Evolutionary conservation across 106 monocot genomes (phyloP).

Genomic region (Dendrobium officinale): DNA sequence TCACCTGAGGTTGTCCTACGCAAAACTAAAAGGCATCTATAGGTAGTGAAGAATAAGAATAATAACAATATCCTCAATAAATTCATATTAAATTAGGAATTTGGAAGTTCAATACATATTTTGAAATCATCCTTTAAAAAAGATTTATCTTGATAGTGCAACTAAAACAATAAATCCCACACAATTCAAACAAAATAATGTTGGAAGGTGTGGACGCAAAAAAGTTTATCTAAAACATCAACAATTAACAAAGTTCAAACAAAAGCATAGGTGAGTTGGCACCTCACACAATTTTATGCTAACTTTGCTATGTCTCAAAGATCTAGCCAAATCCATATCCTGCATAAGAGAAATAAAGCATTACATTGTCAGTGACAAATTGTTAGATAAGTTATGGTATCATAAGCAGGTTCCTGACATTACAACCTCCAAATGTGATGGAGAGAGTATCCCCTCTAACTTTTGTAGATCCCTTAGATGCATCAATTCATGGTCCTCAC

Average conservation of each 20-base stretch:
- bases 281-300: slow-evolving; percentile 96
- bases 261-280: neutral
- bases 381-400: neutral
- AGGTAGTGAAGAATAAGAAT: neutral
- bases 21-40: neutral
- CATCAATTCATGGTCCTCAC: slow-evolving; percentile 93
- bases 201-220: neutral
- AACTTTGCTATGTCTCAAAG: slow-evolving; percentile 75
- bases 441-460: slow-evolving; percentile 92
- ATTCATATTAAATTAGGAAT: neutral
- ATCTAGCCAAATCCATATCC: slow-evolving; percentile 92
- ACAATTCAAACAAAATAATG: slow-evolving; percentile 4
- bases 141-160: neutral
- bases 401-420: neutral
- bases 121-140: neutral
- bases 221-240: slow-evolving; percentile 3
- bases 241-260: slow-evolving; percentile 2
- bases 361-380: neutral
- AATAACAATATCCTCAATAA: neutral
- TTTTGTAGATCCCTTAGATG: slow-evolving; percentile 88
- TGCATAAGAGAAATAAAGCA: slow-evolving; percentile 21
- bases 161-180: neutral
- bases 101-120: neutral
- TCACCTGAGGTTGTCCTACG: neutral
- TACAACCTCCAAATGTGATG: slow-evolving; percentile 87